phyloP scores from a whole-genome alignment of 169 alveolate species.

The Plasmodium cynomolgi region DNA sequence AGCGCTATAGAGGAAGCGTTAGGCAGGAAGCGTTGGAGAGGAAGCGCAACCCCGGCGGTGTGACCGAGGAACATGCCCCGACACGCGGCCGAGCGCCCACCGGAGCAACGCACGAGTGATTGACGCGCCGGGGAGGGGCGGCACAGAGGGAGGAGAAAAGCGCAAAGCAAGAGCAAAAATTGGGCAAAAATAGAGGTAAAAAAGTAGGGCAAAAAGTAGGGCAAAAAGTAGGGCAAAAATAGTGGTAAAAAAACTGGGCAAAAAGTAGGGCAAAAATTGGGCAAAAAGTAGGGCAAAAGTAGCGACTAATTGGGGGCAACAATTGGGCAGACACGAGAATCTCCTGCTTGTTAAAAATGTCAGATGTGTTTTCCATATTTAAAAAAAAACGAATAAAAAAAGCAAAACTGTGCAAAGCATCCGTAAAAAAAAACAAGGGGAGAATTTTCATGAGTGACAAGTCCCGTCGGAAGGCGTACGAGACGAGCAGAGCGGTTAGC shows the following conservation, averaged over 20 bases:
- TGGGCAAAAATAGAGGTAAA: not conserved
- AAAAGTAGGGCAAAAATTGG: not conserved
- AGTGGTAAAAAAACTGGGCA: not conserved
- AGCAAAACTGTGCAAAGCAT: slow-evolving; percentile 29
- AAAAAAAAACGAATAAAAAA: slow-evolving; percentile 41
- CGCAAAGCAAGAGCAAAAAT: not conserved
- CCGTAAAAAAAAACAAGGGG: slow-evolving; percentile 9
- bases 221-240: not conserved
- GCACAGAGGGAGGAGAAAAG: not conserved
- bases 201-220: not conserved
- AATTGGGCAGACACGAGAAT: not conserved
- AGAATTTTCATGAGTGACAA: slow-evolving; percentile 56
- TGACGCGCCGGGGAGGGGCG: not conserved
- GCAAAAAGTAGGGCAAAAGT: not conserved
- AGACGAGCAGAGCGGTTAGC: not conserved
- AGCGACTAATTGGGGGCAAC: not conserved
- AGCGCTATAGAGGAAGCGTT: not conserved
- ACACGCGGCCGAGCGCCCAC: not conserved
- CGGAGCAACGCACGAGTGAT: not conserved
- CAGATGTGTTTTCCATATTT: slow-evolving; percentile 75
- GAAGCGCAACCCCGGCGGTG: not conserved
- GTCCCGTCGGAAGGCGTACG: slow-evolving; percentile 64
- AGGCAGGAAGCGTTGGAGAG: not conserved
- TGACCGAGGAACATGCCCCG: not conserved
- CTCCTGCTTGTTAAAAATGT: slow-evolving; percentile 14